Percentiles rank a stretch among this genome's conserved stretches.
These are phyloP conservation scores for Fusarium haematococcum DNA, from an alignment of 2,329 filamentous ascomycete species.

Conservation along the genomic window DNA sequence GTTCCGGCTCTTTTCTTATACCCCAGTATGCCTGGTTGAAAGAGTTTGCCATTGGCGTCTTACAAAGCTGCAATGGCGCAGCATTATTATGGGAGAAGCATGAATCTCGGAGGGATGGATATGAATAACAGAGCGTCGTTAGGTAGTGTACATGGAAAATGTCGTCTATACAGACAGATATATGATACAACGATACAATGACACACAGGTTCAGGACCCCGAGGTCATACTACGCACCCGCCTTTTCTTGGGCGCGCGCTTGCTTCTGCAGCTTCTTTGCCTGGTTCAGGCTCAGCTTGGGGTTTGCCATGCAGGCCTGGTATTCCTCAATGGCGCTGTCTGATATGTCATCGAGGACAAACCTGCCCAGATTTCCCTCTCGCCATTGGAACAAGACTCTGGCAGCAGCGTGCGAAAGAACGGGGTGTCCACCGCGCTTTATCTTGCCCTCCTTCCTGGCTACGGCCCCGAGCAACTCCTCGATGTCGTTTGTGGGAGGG, in stretches of 20 bases:
- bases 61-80: constrained; percentile 20
- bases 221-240: constrained; percentile 41
- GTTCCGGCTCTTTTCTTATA: constrained; percentile 31
- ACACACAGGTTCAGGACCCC: background rate
- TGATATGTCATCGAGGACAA: constrained; percentile 82
- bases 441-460: constrained; percentile 82
- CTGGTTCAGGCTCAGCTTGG: constrained; percentile 72
- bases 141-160: constrained; percentile 33
- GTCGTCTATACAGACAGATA: constrained; percentile 25
- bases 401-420: constrained; percentile 78
- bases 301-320: constrained; percentile 59
- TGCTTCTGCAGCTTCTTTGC: constrained; percentile 76
- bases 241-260: constrained; percentile 60
- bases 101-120: constrained; percentile 4
- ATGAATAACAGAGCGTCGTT: constrained; percentile 27
- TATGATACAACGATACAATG: constrained; percentile 17
- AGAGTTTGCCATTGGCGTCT: constrained; percentile 25
- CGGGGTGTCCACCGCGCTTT: constrained; percentile 76
- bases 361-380: constrained; percentile 78
- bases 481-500: constrained; percentile 86
- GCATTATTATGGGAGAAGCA: constrained; percentile 16
- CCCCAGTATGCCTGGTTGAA: constrained; percentile 21
- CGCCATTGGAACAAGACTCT: constrained; percentile 89
- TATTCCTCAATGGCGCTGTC: constrained; percentile 66
- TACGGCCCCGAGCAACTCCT: constrained; percentile 76